Evolutionary conservation across 768 basidiomycete genomes (phyloP), one percentile per base, ranked within the genome.

Genomic region (Termitomyces sp.): DNA sequence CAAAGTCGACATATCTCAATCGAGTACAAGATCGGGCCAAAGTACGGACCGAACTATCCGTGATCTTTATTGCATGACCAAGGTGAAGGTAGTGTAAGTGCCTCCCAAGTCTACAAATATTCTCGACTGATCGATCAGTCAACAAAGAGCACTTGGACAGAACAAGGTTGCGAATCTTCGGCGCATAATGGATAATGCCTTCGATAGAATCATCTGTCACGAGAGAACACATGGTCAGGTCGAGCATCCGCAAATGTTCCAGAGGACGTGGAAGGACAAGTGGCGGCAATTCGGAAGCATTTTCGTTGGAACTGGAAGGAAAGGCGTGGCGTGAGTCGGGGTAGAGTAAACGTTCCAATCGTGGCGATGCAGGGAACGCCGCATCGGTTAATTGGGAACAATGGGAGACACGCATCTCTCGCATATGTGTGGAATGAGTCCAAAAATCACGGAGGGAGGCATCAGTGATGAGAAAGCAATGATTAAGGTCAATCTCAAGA

Each of bases 21-120:
- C 96, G 81, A 1, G 91, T 94, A 73, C 97, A 99, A 37, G 84
- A 81, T 45, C 92, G 80, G 12, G 94, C 95, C 24, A 99, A 78
- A 11, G 82, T 80, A 57, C 85, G 87, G 37, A 99, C 89, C 8
- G 91, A 93, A 42, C 82, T 82, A 71, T 99, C 97, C 7, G 94
- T 96, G 62, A 98, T 94, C 65, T 86, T 87, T 63, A 78, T 78
- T 7, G 93, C 91, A 75, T 99, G 96, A 7, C 95, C 97, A 42
- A 98, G 81, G 71, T 99, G 97, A 36, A 99, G 82, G 69, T 96
- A 93, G 70, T 98, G 97, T 36, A 99, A 71, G 69, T 95, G 85
- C 69, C 90, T 89, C n/a, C 95, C 95, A 18, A 99, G 80, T 67
- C 78, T 80, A 70, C 91, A 91, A 36, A 98, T 91, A 59, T 83